A percentile compares a stretch with the other conserved stretches of the same genome.
Evolutionary conservation across 768 basidiomycete genomes (phyloP).

Genomic region (Suillus brevipes): DNA sequence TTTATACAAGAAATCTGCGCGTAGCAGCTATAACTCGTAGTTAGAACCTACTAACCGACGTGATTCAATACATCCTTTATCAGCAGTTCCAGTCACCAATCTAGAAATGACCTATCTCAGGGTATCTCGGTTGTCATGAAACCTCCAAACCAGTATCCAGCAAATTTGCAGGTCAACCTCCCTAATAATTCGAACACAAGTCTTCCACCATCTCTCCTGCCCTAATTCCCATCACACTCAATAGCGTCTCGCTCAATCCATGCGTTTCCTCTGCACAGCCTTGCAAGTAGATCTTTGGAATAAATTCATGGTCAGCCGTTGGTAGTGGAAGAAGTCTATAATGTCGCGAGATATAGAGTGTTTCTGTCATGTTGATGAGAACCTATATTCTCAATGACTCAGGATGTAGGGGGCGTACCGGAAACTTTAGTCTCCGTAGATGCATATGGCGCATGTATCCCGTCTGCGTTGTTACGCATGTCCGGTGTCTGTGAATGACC

Average conservation of each 20-base stretch:
- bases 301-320: constrained; percentile 5
- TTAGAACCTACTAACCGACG: neutral
- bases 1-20: neutral
- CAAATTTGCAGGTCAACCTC: neutral
- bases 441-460: neutral
- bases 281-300: constrained; percentile 35
- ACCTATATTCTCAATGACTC: constrained; percentile 21
- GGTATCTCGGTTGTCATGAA: too few relatives aligned
- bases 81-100: neutral
- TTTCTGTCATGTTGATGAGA: constrained; percentile 11
- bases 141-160: neutral
- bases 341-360: constrained; percentile 38
- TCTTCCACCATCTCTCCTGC: constrained; percentile 49
- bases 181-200: constrained; percentile 16
- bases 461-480: neutral
- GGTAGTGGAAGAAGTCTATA: constrained; percentile 41
- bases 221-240: constrained; percentile 45
- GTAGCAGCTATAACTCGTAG: neutral
- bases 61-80: neutral
- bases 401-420: constrained; percentile 18
- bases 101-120: neutral
- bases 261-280: constrained; percentile 40
- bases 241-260: constrained; percentile 44
- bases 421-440: constrained; percentile 11
- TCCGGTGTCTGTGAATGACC: neutral